phyloP scores from a whole-genome alignment of 2,329 filamentous ascomycete genomes.

The Aspergillus ruber region DNA sequence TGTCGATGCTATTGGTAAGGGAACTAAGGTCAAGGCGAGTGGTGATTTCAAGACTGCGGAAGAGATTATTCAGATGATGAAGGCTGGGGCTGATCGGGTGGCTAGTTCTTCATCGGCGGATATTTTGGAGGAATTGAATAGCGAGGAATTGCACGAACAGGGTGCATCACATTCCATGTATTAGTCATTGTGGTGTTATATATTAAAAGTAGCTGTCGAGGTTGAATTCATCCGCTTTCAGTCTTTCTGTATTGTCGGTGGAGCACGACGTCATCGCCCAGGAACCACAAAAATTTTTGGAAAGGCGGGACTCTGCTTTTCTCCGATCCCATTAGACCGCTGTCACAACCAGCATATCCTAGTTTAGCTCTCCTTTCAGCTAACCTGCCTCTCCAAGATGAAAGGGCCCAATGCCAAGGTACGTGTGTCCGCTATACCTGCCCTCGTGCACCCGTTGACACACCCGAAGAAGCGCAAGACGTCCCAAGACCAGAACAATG shows the following conservation, averaged over 20 bases:
- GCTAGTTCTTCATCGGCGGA: slow-evolving; percentile 51
- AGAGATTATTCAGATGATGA: slow-evolving; percentile 49
- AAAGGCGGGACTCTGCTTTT: neutral
- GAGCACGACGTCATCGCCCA: neutral
- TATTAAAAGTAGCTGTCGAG: neutral
- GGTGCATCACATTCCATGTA: slow-evolving; percentile 11
- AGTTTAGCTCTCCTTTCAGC: neutral
- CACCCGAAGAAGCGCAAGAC: slow-evolving; percentile 16
- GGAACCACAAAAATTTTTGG: neutral
- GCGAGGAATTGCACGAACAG: slow-evolving; percentile 15
- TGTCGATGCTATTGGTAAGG: slow-evolving; percentile 37
- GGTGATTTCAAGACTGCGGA: slow-evolving; percentile 49
- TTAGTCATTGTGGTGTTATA: neutral
- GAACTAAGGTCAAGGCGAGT: slow-evolving; percentile 52
- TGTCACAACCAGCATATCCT: neutral
- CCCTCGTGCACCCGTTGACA: neutral
- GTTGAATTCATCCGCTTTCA: neutral
- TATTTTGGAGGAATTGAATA: slow-evolving; percentile 45
- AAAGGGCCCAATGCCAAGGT: slow-evolving; percentile 2
- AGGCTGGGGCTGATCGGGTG: slow-evolving; percentile 51
- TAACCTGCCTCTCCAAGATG: neutral
- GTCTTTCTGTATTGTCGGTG: neutral
- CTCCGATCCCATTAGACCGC: neutral
- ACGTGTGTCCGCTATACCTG: neutral
- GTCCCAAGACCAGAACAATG: slow-evolving; percentile 7